These are phyloP conservation scores for Anethum foeniculum DNA, from an alignment of 140 eudicot species.

Conservation along the genomic window DNA sequence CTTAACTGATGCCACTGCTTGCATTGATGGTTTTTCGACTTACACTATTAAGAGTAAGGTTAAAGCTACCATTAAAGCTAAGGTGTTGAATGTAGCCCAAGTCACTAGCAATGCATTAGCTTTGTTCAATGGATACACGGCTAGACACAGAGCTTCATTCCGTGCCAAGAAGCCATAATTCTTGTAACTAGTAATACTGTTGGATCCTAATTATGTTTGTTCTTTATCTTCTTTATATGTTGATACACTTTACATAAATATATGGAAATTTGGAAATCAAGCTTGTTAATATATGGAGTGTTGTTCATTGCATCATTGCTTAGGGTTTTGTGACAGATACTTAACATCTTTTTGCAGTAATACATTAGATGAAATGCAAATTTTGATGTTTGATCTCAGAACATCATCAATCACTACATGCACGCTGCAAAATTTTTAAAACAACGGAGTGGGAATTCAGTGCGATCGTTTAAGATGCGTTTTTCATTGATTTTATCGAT, in stretches of 20 bases:
- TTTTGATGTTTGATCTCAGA: too few species aligned
- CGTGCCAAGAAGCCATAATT: slow-evolving; percentile 36
- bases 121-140: slow-evolving; percentile 50
- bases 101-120: slow-evolving; percentile 59
- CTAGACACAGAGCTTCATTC: slow-evolving; percentile 43
- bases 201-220: not conserved
- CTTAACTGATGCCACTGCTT: slow-evolving; percentile 41
- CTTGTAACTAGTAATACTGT: not conserved
- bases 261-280: not conserved
- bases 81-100: slow-evolving; percentile 56
- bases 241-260: not conserved
- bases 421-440: too few species aligned
- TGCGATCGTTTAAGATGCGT: too few species aligned
- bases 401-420: too few species aligned
- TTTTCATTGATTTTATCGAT: too few species aligned
- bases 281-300: not conserved
- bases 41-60: slow-evolving; percentile 28
- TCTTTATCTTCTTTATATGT: not conserved
- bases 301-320: not conserved
- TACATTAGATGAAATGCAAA: not conserved
- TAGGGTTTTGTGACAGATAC: not conserved
- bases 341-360: not conserved
- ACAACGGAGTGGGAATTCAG: too few species aligned
- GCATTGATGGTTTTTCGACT: slow-evolving; percentile 52
- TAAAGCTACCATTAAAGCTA: slow-evolving; percentile 40